These are phyloP conservation scores for Helotiales sp. DNA, from an alignment of 2,329 filamentous ascomycete genomes.

Conservation along the genomic window DNA sequence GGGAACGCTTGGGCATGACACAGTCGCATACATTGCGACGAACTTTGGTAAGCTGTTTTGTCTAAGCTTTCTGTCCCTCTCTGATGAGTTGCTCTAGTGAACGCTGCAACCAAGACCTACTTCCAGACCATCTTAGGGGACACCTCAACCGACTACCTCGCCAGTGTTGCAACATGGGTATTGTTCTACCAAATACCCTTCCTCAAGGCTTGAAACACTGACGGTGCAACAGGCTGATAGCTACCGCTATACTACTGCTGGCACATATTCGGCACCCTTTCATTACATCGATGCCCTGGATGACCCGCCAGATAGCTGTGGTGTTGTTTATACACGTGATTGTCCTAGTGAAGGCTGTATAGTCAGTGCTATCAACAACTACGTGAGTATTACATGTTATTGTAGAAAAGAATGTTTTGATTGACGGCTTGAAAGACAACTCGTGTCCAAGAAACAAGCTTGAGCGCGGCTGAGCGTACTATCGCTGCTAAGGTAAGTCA, in stretches of 20 bases:
- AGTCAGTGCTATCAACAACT: slow-evolving; percentile 43
- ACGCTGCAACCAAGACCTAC: slow-evolving; percentile 54
- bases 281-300: slow-evolving; percentile 71
- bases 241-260: slow-evolving; percentile 61
- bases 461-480: slow-evolving; percentile 47
- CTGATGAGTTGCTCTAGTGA: slow-evolving; percentile 38
- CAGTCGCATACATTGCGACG: slow-evolving; percentile 62
- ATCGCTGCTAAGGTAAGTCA: slow-evolving; percentile 55
- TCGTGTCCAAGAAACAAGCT: slow-evolving; percentile 21
- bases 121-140: slow-evolving; percentile 59
- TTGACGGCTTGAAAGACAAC: slow-evolving; percentile 18
- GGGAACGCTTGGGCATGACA: slow-evolving; percentile 60
- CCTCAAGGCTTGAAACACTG: not conserved
- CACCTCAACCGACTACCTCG: slow-evolving; percentile 57
- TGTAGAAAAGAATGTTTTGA: not conserved
- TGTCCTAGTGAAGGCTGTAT: slow-evolving; percentile 61
- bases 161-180: slow-evolving; percentile 61
- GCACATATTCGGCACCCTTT: slow-evolving; percentile 59
- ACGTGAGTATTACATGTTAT: slow-evolving; percentile 18
- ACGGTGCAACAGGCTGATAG: slow-evolving; percentile 48
- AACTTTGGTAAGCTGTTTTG: slow-evolving; percentile 42
- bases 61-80: not conserved
- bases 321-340: slow-evolving; percentile 58
- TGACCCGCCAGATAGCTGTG: slow-evolving; percentile 56
- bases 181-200: not conserved